These are phyloP conservation scores for Penicillium expansum DNA, from an alignment of 2,329 filamentous ascomycete species.

Conservation along the genomic window DNA sequence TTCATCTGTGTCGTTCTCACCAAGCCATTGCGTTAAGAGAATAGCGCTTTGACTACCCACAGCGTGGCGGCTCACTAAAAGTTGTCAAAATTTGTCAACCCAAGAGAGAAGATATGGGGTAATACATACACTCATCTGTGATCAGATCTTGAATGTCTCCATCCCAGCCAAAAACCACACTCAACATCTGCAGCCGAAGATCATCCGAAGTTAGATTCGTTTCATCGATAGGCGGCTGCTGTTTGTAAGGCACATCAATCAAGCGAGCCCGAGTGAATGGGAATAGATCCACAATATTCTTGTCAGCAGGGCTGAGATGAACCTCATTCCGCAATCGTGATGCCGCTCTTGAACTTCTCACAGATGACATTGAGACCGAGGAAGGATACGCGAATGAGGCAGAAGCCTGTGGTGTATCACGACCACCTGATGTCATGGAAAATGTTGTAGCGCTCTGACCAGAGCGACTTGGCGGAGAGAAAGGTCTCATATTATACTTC, in stretches of 20 bases:
- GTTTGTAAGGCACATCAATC: constrained; percentile 77
- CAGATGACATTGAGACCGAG: constrained; percentile 49
- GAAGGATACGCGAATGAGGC: constrained; percentile 46
- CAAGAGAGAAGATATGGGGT: background rate
- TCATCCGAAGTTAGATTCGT: constrained; percentile 68
- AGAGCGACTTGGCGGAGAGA: constrained; percentile 44
- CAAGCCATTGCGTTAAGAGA: constrained; percentile 87
- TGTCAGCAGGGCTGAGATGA: constrained; percentile 71
- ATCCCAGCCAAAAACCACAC: constrained; percentile 92
- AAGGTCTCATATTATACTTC: constrained; percentile 39
- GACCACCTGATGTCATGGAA: constrained; percentile 39
- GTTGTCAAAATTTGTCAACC: constrained; percentile 14
- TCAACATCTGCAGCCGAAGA: constrained; percentile 84
- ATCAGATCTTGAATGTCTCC: constrained; percentile 78
- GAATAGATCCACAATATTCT: constrained; percentile 74
- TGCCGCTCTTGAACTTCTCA: constrained; percentile 45
- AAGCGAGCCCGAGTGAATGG: constrained; percentile 78
- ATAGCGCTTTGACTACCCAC: constrained; percentile 73
- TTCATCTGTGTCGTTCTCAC: constrained; percentile 76
- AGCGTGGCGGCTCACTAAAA: constrained; percentile 64
- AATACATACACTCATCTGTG: constrained; percentile 67
- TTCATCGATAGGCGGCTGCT: constrained; percentile 59
- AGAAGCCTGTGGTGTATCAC: constrained; percentile 38
- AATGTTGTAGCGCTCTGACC: constrained; percentile 47
- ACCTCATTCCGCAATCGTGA: constrained; percentile 80